Evolutionary conservation across 495 filamentous ascomycete species (phyloP).

Genomic region (Penicillium coffeae): DNA sequence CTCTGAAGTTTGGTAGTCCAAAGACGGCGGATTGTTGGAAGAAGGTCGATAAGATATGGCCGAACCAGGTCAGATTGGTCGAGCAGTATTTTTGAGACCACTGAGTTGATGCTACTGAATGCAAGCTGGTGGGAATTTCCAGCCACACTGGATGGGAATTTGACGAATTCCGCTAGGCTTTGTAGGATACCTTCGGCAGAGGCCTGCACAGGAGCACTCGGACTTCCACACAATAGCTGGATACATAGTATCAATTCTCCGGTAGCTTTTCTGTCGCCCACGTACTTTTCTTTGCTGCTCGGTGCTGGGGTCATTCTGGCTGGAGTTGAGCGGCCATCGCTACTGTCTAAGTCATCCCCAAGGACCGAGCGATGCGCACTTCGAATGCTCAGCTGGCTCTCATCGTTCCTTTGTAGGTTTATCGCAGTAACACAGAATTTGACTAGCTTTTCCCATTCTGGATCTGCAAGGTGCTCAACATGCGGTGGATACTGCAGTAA

Average conservation of each 20-base stretch:
- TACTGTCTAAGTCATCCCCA: constrained; percentile 25
- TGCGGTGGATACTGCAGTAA: constrained; percentile 71
- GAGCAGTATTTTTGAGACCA: constrained; percentile 60
- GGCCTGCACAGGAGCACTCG: constrained; percentile 67
- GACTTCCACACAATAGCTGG: constrained; percentile 56
- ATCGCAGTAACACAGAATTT: constrained; percentile 57
- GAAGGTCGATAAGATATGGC: constrained; percentile 51
- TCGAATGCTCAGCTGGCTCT: constrained; percentile 27
- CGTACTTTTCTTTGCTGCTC: constrained; percentile 22
- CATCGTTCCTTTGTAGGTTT: constrained; percentile 17
- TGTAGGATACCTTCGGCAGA: constrained; percentile 55
- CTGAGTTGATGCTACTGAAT: constrained; percentile 69
- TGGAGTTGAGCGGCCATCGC: constrained; percentile 27
- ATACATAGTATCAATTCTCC: constrained; percentile 66
- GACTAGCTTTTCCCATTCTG: constrained; percentile 65
- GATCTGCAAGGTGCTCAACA: constrained; percentile 66
- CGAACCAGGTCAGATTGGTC: constrained; percentile 63
- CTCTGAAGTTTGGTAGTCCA: constrained; percentile 64
- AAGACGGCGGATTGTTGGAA: constrained; percentile 67
- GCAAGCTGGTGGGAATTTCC: constrained; percentile 64
- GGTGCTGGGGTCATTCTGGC: constrained; percentile 30
- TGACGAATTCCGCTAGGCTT: constrained; percentile 59
- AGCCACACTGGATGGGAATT: constrained; percentile 49
- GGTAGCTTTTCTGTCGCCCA: constrained; percentile 29
- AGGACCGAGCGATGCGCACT: constrained; percentile 21